Conservation (phyloP, 2,329 filamentous ascomycete species). For the Metarhizium brunneum region DNA sequence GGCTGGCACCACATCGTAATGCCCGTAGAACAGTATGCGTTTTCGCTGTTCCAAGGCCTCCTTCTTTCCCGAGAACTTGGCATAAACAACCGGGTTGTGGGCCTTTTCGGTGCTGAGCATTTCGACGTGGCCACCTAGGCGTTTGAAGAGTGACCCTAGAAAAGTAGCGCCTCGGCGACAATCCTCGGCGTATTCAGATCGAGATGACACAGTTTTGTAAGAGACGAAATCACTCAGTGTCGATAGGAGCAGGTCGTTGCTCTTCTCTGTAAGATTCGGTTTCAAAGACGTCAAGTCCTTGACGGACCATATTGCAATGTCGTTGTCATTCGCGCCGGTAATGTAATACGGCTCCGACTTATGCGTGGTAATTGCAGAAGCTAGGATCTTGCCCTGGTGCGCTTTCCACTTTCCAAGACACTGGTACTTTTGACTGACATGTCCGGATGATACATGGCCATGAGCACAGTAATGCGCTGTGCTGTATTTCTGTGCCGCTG, state of each 20-base stretch:
- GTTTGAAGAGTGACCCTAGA: constrained; percentile 81
- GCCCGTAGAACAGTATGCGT: constrained; percentile 91
- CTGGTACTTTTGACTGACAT: constrained; percentile 72
- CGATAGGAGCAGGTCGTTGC: constrained; percentile 51
- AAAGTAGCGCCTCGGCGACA: constrained; percentile 90
- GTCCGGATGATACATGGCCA: constrained; percentile 34
- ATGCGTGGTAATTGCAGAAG: constrained; percentile 66
- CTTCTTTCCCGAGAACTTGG: constrained; percentile 72
- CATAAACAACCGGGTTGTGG: constrained; percentile 88
- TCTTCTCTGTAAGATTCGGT: constrained; percentile 27
- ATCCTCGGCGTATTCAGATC: constrained; percentile 78
- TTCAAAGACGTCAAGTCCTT: constrained; percentile 23
- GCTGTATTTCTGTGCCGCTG: constrained; percentile 49
- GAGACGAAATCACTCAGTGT: constrained; percentile 79
- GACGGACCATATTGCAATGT: constrained; percentile 81
- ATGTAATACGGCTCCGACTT: constrained; percentile 75
- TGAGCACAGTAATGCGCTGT: constrained; percentile 55
- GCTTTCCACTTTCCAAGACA: constrained; percentile 71
- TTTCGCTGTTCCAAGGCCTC: constrained; percentile 59
- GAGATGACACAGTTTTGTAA: constrained; percentile 84
- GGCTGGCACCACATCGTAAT: constrained; percentile 94
- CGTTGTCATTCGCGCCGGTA: constrained; percentile 88
- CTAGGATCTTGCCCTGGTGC: constrained; percentile 78
- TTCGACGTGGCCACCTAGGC: constrained; percentile 80
- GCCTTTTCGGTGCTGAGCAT: constrained; percentile 75